Base-by-base conservation (phyloP, 192 early-diverging fungal genomes). In the Funneliformis geosporum region DNA sequence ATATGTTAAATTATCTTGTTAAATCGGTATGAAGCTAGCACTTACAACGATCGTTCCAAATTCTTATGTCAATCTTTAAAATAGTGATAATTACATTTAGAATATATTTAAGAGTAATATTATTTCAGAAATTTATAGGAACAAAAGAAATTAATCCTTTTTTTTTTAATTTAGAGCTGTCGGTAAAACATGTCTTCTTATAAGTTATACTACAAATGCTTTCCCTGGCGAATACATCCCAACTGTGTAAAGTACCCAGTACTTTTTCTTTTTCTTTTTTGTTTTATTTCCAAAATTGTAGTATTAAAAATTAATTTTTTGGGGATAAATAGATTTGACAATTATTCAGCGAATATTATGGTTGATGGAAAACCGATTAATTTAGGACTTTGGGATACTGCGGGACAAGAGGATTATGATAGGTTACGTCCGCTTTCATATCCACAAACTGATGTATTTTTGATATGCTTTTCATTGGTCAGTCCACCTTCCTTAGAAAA, bases 211-310 rank as follows among this genome's bases (percentile, higher is more conserved):
- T 23, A 99, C 98, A 79, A 99, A 99, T 89, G 98, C 98, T 42
- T 99, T 99, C 87, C 97, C 97, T 16, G 97, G 97, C 74, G 97
- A 99, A 89, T 99, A 99, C 83, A 98, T 99, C 83, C 97, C 97
- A 70, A 99, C 97, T 75, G 97, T 99, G 95, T 98, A 95, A n/a
- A 89, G 91, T 85, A 72, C 28, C 21, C n/a, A n/a, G n/a, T 25
- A 21, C 16, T 16, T 27, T 27, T 40, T 40, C 16, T 40, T 39
- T 23, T 60, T 5, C 12, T 38, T 10, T 8, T 5, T 60, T 4
- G 6, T 60, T 21, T 61, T 75, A 4, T 28, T 42, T 8, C 23
- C 3, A n/a, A 25, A 7, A 23, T 4, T 46, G 42, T 46, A 50
- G 14, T 73, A 47, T 23, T 14, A 25, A 8, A n/a, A 25, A 10